Base-by-base conservation (phyloP, 768 basidiomycete species). In the Lactarius sp. region DNA sequence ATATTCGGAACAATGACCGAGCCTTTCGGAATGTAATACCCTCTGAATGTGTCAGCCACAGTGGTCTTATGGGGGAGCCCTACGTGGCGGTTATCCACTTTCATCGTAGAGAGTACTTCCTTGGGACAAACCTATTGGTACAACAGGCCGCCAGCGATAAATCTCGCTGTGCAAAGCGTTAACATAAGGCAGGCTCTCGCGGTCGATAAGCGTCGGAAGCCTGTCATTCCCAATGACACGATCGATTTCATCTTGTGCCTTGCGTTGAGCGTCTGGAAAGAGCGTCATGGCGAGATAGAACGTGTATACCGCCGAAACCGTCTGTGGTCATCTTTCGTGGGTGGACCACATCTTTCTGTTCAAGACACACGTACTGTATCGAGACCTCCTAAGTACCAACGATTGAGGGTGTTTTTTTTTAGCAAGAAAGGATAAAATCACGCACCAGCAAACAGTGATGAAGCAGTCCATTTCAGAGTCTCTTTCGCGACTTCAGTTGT, bases 1-100 rank as follows among this genome's bases (percentile, higher is more conserved):
- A 72, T 68, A 50, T 78, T 78, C 2, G 72, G 58, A 52, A 76
- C 54, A 10, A 77, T 64, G n/a, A 75, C 60, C 1, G 75, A 73
- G 14, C 73, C 76, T 49, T 73, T 73, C 5, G 77, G 77, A 22
- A 79, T 55, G 36, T 56, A n/a, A 47, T 62, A 66, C 4, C 61
- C 65, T 13, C 46, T 3, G 16, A 53, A 31, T 0, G 27, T 52
- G 16, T 66, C 52, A 7, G 54, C 47, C 16, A 14, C 31, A 7
- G 55, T 56, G 5, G 51, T 33, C 10, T 8, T 46, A 22, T 60
- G 65, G 3, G 65, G 47, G 5, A 53, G 20, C 4, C 65, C 64
- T 65, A 39, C 20, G 34, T 34, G 9, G 44, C 4, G 56, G 36
- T 36, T 22, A 36, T 36, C 37, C 20, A 4, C 3, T 57, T 34